phyloP scores from a whole-genome alignment of 139 green algal genomes.

The Gonium pectorale region DNA sequence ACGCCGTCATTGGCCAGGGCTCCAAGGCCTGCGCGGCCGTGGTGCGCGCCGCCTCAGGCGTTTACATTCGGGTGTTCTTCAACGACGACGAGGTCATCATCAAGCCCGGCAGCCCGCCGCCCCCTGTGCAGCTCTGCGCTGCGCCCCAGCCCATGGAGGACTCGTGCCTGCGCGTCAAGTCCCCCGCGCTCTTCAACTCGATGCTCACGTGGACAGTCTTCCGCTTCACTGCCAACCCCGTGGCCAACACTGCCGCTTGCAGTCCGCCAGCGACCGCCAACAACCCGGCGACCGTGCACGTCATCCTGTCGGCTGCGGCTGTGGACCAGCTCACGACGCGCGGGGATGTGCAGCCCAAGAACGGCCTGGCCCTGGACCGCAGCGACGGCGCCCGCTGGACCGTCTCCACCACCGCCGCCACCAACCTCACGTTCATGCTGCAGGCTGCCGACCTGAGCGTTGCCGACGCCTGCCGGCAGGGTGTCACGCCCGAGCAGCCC shows the following conservation, averaged over 20 bases:
- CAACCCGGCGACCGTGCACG: background rate
- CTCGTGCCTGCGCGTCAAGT: slow-evolving; percentile 15
- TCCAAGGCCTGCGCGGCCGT: slow-evolving; percentile 43
- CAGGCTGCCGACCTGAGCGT: slow-evolving; percentile 4
- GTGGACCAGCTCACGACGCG: slow-evolving; percentile 30
- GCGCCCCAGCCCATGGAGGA: slow-evolving; percentile 5
- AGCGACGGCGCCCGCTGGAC: slow-evolving; percentile 27
- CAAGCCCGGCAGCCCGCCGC: background rate
- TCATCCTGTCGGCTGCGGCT: background rate
- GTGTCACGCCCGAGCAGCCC: slow-evolving; percentile 26
- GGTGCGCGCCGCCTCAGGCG: background rate
- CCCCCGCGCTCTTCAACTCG: slow-evolving; percentile 31
- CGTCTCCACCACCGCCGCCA: background rate
- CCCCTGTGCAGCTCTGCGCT: slow-evolving; percentile 1
- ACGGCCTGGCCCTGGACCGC: slow-evolving; percentile 5
- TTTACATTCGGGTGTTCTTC: slow-evolving; percentile 50
- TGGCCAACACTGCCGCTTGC: background rate
- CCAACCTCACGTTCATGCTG: slow-evolving; percentile 20
- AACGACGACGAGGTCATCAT: slow-evolving; percentile 34
- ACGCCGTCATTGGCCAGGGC: slow-evolving; percentile 44
- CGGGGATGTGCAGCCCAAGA: background rate
- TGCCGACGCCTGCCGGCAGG: slow-evolving; percentile 40
- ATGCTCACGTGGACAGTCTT: background rate
- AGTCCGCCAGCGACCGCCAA: background rate
- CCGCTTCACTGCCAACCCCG: background rate